Percentiles rank a stretch among this genome's conserved stretches.
These are phyloP conservation scores for Calonectria ilicicola DNA, from an alignment of 2,329 filamentous ascomycete genomes.

Conservation along the genomic window DNA sequence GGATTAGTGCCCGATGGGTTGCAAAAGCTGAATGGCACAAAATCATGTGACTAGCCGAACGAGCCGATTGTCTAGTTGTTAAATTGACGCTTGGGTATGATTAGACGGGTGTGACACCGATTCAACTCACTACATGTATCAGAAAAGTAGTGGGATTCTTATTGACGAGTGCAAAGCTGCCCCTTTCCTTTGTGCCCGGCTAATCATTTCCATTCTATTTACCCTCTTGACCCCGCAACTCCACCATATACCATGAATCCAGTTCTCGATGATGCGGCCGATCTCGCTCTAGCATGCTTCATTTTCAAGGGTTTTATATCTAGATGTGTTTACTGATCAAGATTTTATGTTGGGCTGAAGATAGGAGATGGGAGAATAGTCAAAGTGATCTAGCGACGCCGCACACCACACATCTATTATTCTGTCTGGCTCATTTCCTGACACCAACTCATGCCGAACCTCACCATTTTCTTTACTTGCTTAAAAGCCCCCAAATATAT, in stretches of 20 bases:
- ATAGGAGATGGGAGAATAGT: too few relatives aligned
- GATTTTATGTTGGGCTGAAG: too few relatives aligned
- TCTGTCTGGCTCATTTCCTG: too few relatives aligned
- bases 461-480: too few relatives aligned
- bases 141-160: too few relatives aligned
- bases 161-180: not conserved
- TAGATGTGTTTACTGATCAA: too few relatives aligned
- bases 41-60: not conserved
- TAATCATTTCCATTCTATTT: not conserved
- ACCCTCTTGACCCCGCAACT: not conserved
- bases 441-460: too few relatives aligned
- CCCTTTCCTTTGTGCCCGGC: not conserved
- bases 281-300: too few relatives aligned
- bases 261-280: not conserved
- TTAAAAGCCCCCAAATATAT: too few relatives aligned
- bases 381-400: too few relatives aligned
- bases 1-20: not conserved
- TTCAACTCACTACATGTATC: not conserved
- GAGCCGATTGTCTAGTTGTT: not conserved
- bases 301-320: too few relatives aligned
- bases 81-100: not conserved
- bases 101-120: not conserved
- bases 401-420: too few relatives aligned
- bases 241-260: not conserved
- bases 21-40: not conserved